Percentiles rank a stretch among this genome's conserved stretches.
Conservation (phyloP, 192 early-diverging fungal genomes). For the Phycomyces nitens region DNA sequence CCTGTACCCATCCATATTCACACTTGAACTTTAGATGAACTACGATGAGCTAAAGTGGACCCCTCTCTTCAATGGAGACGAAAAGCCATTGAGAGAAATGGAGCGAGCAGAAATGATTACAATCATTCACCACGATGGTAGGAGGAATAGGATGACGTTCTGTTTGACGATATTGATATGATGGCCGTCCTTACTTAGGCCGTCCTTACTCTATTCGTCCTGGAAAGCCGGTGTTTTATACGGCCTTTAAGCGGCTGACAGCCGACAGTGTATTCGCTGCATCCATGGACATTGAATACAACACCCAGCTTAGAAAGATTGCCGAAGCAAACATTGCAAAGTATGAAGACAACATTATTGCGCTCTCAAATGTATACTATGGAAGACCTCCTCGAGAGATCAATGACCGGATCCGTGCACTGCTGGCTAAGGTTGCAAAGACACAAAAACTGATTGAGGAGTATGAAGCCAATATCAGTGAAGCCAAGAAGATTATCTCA, state of each 20-base stretch:
- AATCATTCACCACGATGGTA: slow-evolving; percentile 72
- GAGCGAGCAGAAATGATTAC: slow-evolving; percentile 88
- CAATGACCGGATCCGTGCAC: slow-evolving; percentile 17
- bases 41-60: slow-evolving; percentile 83
- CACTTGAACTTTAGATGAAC: slow-evolving; percentile 59
- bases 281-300: slow-evolving; percentile 74
- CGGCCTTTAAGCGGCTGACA: slow-evolving; percentile 76
- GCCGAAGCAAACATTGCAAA: slow-evolving; percentile 59
- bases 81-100: slow-evolving; percentile 76
- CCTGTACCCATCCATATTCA: no score
- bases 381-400: slow-evolving; percentile 57
- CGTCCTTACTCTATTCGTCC: slow-evolving; percentile 77
- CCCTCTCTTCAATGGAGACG: slow-evolving; percentile 83
- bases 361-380: slow-evolving; percentile 50
- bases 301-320: slow-evolving; percentile 52
- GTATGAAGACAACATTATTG: slow-evolving; percentile 59
- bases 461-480: slow-evolving; percentile 25
- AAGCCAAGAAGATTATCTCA: slow-evolving; percentile 17
- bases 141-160: not conserved
- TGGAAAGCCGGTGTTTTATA: slow-evolving; percentile 78
- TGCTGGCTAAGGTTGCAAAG: slow-evolving; percentile 19
- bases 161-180: not conserved
- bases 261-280: slow-evolving; percentile 69
- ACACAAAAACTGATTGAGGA: slow-evolving; percentile 20
- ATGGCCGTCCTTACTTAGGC: slow-evolving; percentile 41